Conservation (phyloP, 2,329 filamentous ascomycete species). For the Cytospora piceicola region DNA sequence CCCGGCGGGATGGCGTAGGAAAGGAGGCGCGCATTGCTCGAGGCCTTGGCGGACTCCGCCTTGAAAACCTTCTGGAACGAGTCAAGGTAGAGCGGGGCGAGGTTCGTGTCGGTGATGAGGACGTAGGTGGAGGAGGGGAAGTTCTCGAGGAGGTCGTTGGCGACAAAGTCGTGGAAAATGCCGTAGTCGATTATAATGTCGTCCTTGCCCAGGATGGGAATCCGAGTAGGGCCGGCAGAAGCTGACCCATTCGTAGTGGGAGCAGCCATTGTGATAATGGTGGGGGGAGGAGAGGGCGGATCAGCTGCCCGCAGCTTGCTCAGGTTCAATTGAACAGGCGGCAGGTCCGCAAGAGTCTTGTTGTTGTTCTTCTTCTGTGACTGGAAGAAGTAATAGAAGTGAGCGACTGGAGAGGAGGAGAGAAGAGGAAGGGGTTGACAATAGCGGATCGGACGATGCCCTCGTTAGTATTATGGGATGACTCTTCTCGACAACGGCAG, state of each 20-base stretch:
- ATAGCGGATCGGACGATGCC: background rate
- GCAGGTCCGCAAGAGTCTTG: conserved; percentile 9
- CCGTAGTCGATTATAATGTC: conserved; percentile 91
- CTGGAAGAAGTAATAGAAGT: background rate
- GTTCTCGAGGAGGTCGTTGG: conserved; percentile 76
- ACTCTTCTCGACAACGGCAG: conserved; percentile 7
- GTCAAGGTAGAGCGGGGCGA: conserved; percentile 80
- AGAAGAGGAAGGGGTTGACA: background rate
- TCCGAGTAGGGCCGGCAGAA: conserved; percentile 54
- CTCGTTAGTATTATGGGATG: background rate
- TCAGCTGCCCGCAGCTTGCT: conserved; percentile 28
- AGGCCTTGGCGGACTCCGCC: conserved; percentile 37
- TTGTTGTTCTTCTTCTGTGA: background rate
- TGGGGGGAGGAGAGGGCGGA: background rate
- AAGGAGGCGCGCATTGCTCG: conserved; percentile 67
- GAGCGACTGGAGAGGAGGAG: background rate
- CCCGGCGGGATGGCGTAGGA: conserved; percentile 87
- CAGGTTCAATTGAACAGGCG: conserved; percentile 14
- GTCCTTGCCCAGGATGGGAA: conserved; percentile 85
- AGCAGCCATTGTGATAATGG: conserved; percentile 31
- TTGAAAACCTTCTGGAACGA: conserved; percentile 72
- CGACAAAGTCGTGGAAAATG: conserved; percentile 83
- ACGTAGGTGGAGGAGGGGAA: conserved; percentile 89
- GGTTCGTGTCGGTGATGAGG: conserved; percentile 94
- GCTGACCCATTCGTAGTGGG: conserved; percentile 27